These are phyloP conservation scores for Komagataella phaffii DNA, from an alignment of 805 yeast species.

Conservation along the genomic window DNA sequence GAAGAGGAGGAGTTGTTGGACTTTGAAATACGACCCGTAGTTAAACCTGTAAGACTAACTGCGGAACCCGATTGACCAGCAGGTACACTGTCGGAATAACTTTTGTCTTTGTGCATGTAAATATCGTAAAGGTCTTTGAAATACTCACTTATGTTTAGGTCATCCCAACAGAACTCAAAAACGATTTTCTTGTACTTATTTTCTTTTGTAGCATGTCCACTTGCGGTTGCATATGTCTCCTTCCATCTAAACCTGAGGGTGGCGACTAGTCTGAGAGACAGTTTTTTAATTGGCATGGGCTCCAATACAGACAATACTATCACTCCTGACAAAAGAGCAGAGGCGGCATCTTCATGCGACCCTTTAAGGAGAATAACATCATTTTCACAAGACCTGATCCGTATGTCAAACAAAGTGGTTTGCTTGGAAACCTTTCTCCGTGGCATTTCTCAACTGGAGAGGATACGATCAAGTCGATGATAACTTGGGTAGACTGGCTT, in stretches of 20 bases:
- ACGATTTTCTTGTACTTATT: slow-evolving; percentile 43
- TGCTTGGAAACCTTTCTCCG: slow-evolving; percentile 1
- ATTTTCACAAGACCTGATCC: slow-evolving; percentile 55
- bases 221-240: slow-evolving; percentile 33
- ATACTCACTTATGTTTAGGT: slow-evolving; percentile 36
- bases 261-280: slow-evolving; percentile 54
- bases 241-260: slow-evolving; percentile 55
- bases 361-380: slow-evolving; percentile 81
- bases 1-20: slow-evolving; percentile 28
- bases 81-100: neutral
- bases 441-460: neutral
- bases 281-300: slow-evolving; percentile 52
- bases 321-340: slow-evolving; percentile 64
- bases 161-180: slow-evolving; percentile 73
- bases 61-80: slow-evolving; percentile 1
- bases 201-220: slow-evolving; percentile 30
- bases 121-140: slow-evolving; percentile 6
- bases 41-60: slow-evolving; percentile 11
- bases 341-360: slow-evolving; percentile 58
- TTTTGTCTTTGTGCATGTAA: neutral
- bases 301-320: slow-evolving; percentile 68
- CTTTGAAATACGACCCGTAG: slow-evolving; percentile 17
- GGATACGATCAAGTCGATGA: neutral
- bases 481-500: neutral
- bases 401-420: slow-evolving; percentile 26